These are phyloP conservation scores for Diaporthe sp. DNA, from an alignment of 2,329 filamentous ascomycete species.

Conservation along the genomic window DNA sequence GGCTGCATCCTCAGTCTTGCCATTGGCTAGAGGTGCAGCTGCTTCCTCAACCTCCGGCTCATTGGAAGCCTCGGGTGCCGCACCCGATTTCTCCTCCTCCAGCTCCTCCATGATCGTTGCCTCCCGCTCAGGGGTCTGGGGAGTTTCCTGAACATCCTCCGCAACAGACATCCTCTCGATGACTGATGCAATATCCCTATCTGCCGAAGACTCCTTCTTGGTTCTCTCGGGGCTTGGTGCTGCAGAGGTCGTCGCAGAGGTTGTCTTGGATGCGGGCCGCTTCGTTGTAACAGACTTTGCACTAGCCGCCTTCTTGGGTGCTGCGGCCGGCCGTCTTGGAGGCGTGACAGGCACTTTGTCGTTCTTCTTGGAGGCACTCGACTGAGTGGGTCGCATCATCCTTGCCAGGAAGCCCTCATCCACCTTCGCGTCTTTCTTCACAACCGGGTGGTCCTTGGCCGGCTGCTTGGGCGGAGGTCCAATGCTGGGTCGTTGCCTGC, in stretches of 20 bases:
- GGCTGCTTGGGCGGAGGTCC: conserved; percentile 71
- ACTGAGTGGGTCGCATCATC: conserved; percentile 83
- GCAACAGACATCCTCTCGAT: conserved; percentile 43
- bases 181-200: conserved; percentile 41
- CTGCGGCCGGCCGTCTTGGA: conserved; percentile 55
- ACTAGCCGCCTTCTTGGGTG: conserved; percentile 39
- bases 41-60: conserved; percentile 22
- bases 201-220: conserved; percentile 38
- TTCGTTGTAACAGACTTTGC: conserved; percentile 42
- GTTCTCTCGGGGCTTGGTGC: conserved; percentile 34
- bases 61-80: conserved; percentile 11
- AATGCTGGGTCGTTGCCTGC: conserved; percentile 63
- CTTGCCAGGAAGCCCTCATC: conserved; percentile 82
- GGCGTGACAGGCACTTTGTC: conserved; percentile 70
- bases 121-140: conserved; percentile 35
- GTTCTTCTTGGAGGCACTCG: conserved; percentile 64
- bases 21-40: conserved; percentile 28
- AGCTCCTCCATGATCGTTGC: conserved; percentile 21
- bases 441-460: conserved; percentile 59
- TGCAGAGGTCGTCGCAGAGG: conserved; percentile 30
- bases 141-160: conserved; percentile 35
- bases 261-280: conserved; percentile 42
- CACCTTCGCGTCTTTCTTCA: conserved; percentile 66
- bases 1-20: conserved; percentile 20
- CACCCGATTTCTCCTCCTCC: conserved; percentile 8